Percentiles rank a stretch among this genome's conserved stretches.
These are phyloP conservation scores for Chaetomidium leptoderma DNA, from an alignment of 495 filamentous ascomycete genomes.

Conservation along the genomic window DNA sequence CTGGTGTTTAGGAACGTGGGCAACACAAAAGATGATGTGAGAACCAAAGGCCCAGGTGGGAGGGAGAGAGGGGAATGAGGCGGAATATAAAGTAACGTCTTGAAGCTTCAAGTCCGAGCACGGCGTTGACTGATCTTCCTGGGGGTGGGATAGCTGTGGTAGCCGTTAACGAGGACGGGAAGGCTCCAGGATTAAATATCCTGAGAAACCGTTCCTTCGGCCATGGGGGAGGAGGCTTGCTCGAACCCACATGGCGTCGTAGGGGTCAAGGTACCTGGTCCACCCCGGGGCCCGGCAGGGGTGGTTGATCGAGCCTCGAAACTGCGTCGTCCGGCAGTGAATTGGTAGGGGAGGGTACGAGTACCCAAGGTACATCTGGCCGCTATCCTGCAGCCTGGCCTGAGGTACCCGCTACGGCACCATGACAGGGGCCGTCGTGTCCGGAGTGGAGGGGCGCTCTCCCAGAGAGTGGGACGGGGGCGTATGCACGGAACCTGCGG, in stretches of 20 bases:
- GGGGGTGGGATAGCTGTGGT: neutral
- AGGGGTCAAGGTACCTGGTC: constrained; percentile 14
- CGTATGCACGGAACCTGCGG: constrained; percentile 15
- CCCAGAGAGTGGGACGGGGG: neutral
- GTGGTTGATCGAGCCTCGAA: constrained; percentile 6
- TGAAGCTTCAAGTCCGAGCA: constrained; percentile 3
- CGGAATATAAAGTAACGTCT: neutral
- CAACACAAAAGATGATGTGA: constrained; percentile 13
- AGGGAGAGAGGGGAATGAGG: neutral
- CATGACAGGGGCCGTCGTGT: constrained; percentile 11
- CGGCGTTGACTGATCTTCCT: neutral
- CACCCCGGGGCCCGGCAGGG: constrained; percentile 8
- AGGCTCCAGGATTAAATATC: constrained; percentile 19
- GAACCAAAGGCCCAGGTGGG: constrained; percentile 10
- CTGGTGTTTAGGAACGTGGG: neutral
- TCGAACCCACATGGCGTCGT: constrained; percentile 18
- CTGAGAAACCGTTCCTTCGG: constrained; percentile 4
- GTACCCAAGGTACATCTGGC: constrained; percentile 10
- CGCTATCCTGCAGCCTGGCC: constrained; percentile 23
- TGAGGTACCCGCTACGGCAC: constrained; percentile 18
- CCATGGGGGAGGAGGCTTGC: constrained; percentile 11
- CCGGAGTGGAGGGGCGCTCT: neutral
- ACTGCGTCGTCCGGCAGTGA: constrained; percentile 1
- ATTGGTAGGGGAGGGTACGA: neutral
- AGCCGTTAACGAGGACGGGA: constrained; percentile 4